Percentiles rank a stretch among this genome's conserved stretches.
Conservation (phyloP, 2,329 filamentous ascomycete genomes). For the Epichloe glyceriae region DNA sequence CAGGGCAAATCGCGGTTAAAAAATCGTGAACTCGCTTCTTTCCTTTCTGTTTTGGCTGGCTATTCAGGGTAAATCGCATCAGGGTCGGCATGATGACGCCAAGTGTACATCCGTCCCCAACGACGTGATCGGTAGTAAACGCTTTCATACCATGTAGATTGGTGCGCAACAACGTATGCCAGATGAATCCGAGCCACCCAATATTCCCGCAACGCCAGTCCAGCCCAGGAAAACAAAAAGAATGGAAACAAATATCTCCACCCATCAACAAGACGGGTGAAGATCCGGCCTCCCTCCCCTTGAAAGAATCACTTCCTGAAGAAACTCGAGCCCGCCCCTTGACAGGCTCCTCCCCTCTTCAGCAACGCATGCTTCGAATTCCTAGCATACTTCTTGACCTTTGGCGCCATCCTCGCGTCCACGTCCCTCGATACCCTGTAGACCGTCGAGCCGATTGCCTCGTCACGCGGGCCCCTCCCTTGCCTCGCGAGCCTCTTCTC, state of each 20-base stretch:
- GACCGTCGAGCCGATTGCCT: conserved; percentile 38
- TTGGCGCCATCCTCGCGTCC: conserved; percentile 37
- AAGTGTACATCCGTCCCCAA: too few relatives aligned
- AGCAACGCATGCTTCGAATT: conserved; percentile 32
- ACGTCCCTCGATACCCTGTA: conserved; percentile 35
- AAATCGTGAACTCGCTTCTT: too few relatives aligned
- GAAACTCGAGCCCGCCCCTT: conserved; percentile 27
- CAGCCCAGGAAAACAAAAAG: neutral
- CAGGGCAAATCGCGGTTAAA: too few relatives aligned
- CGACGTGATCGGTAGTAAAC: too few relatives aligned
- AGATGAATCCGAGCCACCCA: too few relatives aligned
- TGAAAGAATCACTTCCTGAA: conserved; percentile 16
- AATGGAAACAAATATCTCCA: neutral
- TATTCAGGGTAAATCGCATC: too few relatives aligned
- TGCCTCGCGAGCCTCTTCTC: conserved; percentile 25
- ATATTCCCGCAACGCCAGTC: too few relatives aligned
- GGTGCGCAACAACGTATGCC: too few relatives aligned
- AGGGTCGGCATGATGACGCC: too few relatives aligned
- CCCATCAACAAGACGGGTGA: neutral
- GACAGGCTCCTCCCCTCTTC: conserved; percentile 28
- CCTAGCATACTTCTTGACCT: conserved; percentile 27
- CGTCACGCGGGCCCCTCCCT: conserved; percentile 30
- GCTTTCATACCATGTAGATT: too few relatives aligned
- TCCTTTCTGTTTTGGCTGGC: too few relatives aligned
- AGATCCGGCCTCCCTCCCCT: neutral